Conservation (phyloP, 208 protist species). For the Leishmania major region DNA sequence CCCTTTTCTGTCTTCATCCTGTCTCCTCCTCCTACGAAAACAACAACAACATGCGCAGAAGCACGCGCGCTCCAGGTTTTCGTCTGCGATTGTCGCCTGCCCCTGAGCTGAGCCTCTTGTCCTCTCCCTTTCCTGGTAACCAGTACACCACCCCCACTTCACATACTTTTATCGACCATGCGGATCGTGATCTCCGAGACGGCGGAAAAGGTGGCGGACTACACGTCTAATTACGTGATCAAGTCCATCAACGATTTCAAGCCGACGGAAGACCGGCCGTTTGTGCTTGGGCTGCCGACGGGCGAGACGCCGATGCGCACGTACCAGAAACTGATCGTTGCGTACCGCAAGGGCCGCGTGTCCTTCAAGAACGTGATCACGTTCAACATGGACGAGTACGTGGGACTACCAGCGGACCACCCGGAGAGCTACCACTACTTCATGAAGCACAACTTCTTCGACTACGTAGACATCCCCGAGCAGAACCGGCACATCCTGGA, state of each 20-base stretch:
- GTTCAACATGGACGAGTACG: constrained; percentile 98
- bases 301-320: constrained; percentile 88
- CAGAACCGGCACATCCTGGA: constrained; percentile 94
- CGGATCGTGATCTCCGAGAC: constrained; percentile 90
- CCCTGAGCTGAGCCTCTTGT: neutral
- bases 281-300: constrained; percentile 95
- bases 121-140: too few species aligned
- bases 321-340: constrained; percentile 91
- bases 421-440: constrained; percentile 96
- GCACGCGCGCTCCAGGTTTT: neutral
- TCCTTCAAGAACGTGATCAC: constrained; percentile 94
- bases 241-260: constrained; percentile 86
- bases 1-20: neutral
- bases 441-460: constrained; percentile 96
- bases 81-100: neutral
- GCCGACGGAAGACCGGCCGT: constrained; percentile 77
- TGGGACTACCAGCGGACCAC: constrained; percentile 88
- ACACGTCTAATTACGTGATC: constrained; percentile 87
- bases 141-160: neutral
- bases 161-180: constrained; percentile 52
- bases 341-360: constrained; percentile 82
- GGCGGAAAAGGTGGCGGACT: constrained; percentile 67
- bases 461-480: constrained; percentile 92
- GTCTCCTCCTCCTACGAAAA: neutral
- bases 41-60: neutral